Conservation (phyloP, 1,284 basidiomycete genomes). For the Malassezia yamatoensis region DNA sequence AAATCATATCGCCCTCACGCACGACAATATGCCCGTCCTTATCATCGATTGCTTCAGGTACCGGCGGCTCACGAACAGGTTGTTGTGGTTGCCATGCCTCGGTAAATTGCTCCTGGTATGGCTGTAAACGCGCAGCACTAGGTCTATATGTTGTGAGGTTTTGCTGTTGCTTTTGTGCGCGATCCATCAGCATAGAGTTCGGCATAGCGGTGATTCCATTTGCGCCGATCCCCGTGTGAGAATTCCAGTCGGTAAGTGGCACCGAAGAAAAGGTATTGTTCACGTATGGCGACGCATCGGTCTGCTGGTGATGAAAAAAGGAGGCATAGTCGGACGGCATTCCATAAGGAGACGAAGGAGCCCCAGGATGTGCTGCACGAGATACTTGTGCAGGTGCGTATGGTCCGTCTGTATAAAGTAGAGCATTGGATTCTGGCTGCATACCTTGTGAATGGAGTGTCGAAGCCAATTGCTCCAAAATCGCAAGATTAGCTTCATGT, state of each 20-base stretch:
- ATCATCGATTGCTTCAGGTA: slow-evolving; percentile 40
- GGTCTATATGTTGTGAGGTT: not conserved
- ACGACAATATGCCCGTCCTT: slow-evolving; percentile 50
- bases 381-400: not conserved
- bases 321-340: not conserved
- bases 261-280: not conserved
- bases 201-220: not conserved
- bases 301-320: not conserved
- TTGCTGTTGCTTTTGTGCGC: not conserved
- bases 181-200: not conserved
- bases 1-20: slow-evolving; percentile 40
- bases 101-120: slow-evolving; percentile 6
- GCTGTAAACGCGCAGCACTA: not conserved
- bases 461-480: slow-evolving; percentile 4
- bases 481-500: slow-evolving; percentile 1
- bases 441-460: not conserved
- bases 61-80: not conserved
- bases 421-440: not conserved
- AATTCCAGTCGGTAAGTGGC: not conserved
- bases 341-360: not conserved
- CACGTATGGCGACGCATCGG: not conserved
- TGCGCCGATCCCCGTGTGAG: not conserved
- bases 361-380: not conserved
- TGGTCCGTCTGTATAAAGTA: not conserved
- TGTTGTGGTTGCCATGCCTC: not conserved